Evolutionary conservation across 257 asterid species (phyloP), one percentile per base, ranked within the genome.

Genomic region (Plantago ovata): DNA sequence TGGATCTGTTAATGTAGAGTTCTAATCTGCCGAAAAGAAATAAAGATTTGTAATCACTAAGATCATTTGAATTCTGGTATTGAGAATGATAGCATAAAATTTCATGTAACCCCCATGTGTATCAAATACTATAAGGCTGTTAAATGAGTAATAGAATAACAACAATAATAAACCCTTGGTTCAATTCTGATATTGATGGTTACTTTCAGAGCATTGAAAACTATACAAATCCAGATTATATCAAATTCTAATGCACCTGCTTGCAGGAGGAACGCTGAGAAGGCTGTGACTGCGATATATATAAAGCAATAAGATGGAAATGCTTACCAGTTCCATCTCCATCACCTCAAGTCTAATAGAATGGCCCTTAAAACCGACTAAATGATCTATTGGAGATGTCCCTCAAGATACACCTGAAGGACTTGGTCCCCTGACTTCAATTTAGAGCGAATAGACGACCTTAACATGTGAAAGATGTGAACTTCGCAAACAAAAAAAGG

Each of bases 361-460:
- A 44, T 44, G 36, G 36, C 36, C 36, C 36, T 28, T 28, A 28
- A 28, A 28, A 28, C 36, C 36, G 36, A 28, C 36, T 28, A 28
- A 28, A 44, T 13, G 8, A 44, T 44, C 15, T 14, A n/a, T 13
- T 13, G 49, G 18, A 44, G 13, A 12, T 44, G 18, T 44, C 49
- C n/a, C 18, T 44, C 18, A 10, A 44, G n/a, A 13, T 16, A 44
- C 49, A 44, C 18, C 18, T 44, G 18, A 10, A 12, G 9, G 49
- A 16, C n/a, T 28, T 28, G 36, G 36, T 28, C 36, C 33, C 36
- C 36, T 12, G 18, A 56, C 61, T 28, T 28, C 60, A 19, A 53
- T 45, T 49, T 41, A 50, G 51, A 33, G 38, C 38, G 21, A 39
- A 66, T 58, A 54, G 50, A 57, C 58, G 41, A 65, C 20, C 53